Base-by-base conservation (phyloP, 768 basidiomycete species). In the Clitopilus hobsonii region DNA sequence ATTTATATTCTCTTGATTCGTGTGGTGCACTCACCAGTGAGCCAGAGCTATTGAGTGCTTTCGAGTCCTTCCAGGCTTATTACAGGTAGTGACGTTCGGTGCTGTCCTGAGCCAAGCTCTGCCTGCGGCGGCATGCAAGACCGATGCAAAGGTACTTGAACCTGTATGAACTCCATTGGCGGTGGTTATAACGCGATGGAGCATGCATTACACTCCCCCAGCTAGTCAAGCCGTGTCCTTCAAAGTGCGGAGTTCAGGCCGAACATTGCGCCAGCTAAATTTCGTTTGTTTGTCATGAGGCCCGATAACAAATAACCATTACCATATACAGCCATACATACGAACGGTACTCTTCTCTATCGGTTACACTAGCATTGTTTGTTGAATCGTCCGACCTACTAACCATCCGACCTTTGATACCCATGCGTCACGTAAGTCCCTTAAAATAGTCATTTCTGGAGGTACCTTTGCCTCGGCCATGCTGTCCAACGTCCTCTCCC, bases 361-460 rank as follows among this genome's bases (percentile, higher is more conserved):
- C 47, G 25, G n/a, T 10, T 26, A 18, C 6, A 52, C n/a, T 30
- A 72, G 71, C 74, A 77, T 78, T 18, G 65, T 63, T 30, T 70
- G 65, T 14, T 66, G 67, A 27, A 60, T 59, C n/a, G 65, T 66
- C 56, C 74, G 69, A 3, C 88, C 86, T 6, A 89, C 84, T 28
- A 90, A 65, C 91, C 91, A 93, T 1, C 91, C 90, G 23, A 89
- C 89, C 63, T 82, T 87, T 14, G 66, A 60, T 14, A 91, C 80
- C 89, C 89, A 92, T 28, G 73, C 70, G 64, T 92, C 86, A 50
- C 78, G 62, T 30, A 76, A 62, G 10, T 60, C 60, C 54, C 71
- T 66, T 73, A 82, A 74, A 18, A 73, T 61, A 2, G 66, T 61
- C 38, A 66, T 63, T 22, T 70, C 69, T 38, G 72, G 72, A 38